These are phyloP conservation scores for Boletus mariae DNA, from an alignment of 1,284 basidiomycete species.

Conservation along the genomic window DNA sequence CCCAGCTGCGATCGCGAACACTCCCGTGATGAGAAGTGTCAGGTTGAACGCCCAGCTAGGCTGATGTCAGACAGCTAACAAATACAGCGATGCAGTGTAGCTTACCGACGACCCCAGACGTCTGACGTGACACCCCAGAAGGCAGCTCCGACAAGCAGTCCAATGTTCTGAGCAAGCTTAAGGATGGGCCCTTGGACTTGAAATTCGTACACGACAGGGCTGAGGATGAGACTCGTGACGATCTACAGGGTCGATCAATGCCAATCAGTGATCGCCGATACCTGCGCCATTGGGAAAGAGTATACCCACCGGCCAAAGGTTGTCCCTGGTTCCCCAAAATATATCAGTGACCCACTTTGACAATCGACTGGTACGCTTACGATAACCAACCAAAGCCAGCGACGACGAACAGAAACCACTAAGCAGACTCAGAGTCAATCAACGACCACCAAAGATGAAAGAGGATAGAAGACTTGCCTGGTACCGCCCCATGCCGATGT, in stretches of 20 bases:
- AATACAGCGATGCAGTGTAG: not conserved
- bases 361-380: slow-evolving; percentile 37
- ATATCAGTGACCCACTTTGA: slow-evolving; percentile 1
- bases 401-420: slow-evolving; percentile 54
- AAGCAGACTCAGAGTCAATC: not conserved
- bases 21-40: slow-evolving; percentile 65
- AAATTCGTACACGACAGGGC: slow-evolving; percentile 55
- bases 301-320: slow-evolving; percentile 57
- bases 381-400: slow-evolving; percentile 69
- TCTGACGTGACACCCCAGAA: slow-evolving; percentile 61
- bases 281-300: not conserved
- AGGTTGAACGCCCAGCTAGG: slow-evolving; percentile 68
- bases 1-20: slow-evolving; percentile 63
- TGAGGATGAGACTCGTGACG: slow-evolving; percentile 54
- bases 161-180: slow-evolving; percentile 54
- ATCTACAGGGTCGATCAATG: slow-evolving; percentile 33
- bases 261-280: not conserved
- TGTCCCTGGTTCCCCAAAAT: slow-evolving; percentile 42
- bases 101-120: slow-evolving; percentile 55
- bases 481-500: slow-evolving; percentile 72
- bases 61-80: slow-evolving; percentile 4
- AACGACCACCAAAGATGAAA: not conserved
- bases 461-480: slow-evolving; percentile 41
- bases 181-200: slow-evolving; percentile 49
- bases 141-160: slow-evolving; percentile 62